Evolutionary conservation across 2,329 filamentous ascomycete species (phyloP).

Genomic region (Gyromitra esculenta): DNA sequence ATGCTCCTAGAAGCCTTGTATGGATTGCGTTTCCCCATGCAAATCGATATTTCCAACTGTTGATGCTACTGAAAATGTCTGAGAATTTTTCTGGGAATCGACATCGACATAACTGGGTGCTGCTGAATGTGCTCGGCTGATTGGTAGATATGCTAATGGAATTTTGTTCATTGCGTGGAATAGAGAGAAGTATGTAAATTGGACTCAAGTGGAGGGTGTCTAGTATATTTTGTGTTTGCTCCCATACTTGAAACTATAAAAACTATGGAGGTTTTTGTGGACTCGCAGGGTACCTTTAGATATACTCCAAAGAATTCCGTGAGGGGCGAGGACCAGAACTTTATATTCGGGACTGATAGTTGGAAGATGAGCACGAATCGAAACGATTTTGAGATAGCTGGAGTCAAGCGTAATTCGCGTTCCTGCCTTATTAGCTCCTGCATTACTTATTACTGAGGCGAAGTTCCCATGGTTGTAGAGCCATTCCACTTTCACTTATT

Average conservation of each 20-base stretch:
- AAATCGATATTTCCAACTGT: neutral
- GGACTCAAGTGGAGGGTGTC: too few species aligned
- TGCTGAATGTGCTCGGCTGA: neutral
- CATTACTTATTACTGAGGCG: too few species aligned
- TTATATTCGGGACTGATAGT: neutral
- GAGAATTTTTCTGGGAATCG: neutral
- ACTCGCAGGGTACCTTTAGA: neutral
- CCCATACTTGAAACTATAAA: neutral
- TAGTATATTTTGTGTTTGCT: neutral
- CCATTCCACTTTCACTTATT: too few species aligned
- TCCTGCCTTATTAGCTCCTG: too few species aligned
- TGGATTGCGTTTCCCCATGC: neutral
- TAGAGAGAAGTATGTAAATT: neutral
- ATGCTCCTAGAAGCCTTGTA: neutral
- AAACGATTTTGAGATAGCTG: neutral
- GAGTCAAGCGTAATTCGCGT: too few species aligned
- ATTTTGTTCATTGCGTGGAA: constrained; percentile 3
- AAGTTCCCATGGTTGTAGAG: too few species aligned
- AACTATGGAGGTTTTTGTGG: too few species aligned
- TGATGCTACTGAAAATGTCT: neutral
- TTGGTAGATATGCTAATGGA: neutral
- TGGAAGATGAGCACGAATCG: neutral
- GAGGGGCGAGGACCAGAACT: neutral
- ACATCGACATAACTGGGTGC: neutral
- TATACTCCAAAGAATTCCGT: neutral